These are phyloP conservation scores for Chlorella sp. DNA, from an alignment of 139 green algal species.

Conservation along the genomic window DNA sequence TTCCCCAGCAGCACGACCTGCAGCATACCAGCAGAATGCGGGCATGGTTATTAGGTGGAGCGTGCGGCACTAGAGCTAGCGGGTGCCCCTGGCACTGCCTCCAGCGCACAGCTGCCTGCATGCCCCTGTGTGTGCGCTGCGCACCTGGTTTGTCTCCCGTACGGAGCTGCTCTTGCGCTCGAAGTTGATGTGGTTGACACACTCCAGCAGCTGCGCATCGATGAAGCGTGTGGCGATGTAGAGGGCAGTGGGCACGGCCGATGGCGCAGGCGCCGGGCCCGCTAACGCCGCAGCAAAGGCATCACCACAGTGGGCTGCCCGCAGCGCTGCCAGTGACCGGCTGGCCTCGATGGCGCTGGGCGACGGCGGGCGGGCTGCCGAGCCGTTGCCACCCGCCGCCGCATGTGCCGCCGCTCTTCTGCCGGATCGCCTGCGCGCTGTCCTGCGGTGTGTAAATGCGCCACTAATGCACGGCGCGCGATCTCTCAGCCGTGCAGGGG, in stretches of 20 bases:
- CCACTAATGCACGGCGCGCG: too few relatives aligned
- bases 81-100: too few relatives aligned
- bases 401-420: too few relatives aligned
- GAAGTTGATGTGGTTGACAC: constrained; percentile 55
- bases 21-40: constrained; percentile 10
- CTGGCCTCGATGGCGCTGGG: constrained; percentile 4
- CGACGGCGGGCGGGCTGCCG: too few relatives aligned
- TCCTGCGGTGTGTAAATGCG: too few relatives aligned
- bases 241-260: background rate
- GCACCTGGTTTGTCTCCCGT: background rate
- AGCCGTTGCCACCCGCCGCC: too few relatives aligned
- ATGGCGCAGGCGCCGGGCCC: background rate
- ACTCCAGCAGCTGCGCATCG: constrained; percentile 39
- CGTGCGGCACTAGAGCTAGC: background rate
- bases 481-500: too few relatives aligned
- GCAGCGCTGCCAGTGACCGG: constrained; percentile 4
- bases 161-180: constrained; percentile 32
- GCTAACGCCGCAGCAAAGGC: constrained; percentile 38
- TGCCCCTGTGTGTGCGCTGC: background rate
- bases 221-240: constrained; percentile 35
- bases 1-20: constrained; percentile 81
- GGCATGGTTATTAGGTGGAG: background rate
- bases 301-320: constrained; percentile 40
- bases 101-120: background rate
- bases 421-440: too few relatives aligned